phyloP scores from a whole-genome alignment of 2,329 filamentous ascomycete species.

The Sporothrix pseudoabietina region DNA sequence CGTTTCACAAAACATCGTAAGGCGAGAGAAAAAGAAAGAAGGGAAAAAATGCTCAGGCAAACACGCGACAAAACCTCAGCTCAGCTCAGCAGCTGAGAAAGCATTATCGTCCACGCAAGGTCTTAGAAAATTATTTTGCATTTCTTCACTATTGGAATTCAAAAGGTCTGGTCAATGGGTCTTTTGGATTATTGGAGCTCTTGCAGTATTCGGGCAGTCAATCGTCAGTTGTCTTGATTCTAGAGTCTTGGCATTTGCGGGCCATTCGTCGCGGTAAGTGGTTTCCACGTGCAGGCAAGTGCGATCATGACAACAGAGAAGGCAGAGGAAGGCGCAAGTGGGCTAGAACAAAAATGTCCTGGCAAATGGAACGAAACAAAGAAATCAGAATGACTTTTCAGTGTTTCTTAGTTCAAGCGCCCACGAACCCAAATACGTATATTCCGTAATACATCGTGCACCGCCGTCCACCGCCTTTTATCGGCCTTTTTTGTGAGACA shows the following conservation, averaged over 20 bases:
- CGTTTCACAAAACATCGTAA: background rate
- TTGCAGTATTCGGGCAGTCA: background rate
- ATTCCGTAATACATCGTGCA: background rate
- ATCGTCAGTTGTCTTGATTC: background rate
- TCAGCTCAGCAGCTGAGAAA: background rate
- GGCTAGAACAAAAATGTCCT: background rate
- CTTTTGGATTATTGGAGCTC: background rate
- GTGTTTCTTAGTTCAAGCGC: background rate
- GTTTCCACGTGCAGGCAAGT: slow-evolving; percentile 14
- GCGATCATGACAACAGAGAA: background rate
- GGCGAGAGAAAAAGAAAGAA: background rate
- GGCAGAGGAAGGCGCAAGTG: background rate
- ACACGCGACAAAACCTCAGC: background rate
- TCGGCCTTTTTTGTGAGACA: background rate
- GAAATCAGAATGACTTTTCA: slow-evolving; percentile 9
- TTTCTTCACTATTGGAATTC: background rate
- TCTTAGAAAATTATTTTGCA: background rate
- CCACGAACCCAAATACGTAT: background rate
- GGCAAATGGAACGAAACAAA: slow-evolving; percentile 2
- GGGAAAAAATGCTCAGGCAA: background rate
- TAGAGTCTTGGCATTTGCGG: slow-evolving; percentile 16
- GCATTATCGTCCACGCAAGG: background rate
- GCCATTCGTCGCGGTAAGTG: slow-evolving; percentile 1
- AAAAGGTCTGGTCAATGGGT: background rate
- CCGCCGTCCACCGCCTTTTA: background rate